Evolutionary conservation across 768 basidiomycete genomes (phyloP), one percentile per base, ranked within the genome.

Genomic region (Leccinum pellstonianum): DNA sequence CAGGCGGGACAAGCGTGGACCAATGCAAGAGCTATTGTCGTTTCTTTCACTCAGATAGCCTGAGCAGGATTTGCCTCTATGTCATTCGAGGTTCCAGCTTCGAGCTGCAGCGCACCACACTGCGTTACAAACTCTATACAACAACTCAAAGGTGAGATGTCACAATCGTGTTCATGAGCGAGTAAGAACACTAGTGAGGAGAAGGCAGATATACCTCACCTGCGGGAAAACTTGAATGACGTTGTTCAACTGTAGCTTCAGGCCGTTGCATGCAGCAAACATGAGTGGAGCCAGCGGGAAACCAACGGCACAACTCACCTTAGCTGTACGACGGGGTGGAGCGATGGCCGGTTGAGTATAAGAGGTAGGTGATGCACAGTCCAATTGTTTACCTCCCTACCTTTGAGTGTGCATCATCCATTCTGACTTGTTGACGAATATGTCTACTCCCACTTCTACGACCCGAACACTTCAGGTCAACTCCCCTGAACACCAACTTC

Each of bases 51-150:
- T 51, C 61, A 56, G 57, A 52, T 41, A 35, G 52, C 57, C 58
- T 64, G 64, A 70, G 70, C 57, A 64, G 63, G 66, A 64, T 71
- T 66, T 59, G 59, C 67, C 29, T 23, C 48, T 49, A 27, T 53
- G 35, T 48, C 15, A 71, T 69, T 68, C 35, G 62, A 61, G 46
- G 58, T 21, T 48, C 29, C 19, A 19, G 31, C 29, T 50, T 38
- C 37, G 53, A 51, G 31, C 48, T 27, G 59, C 51, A 56, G 33
- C 48, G 53, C 23, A 48, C n/a, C 56, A 29, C 37, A 21, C 37
- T 19, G 27, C 27, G 55, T 47, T 37, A 52, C 6, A 19, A 19
- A 33, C 23, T 51, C 25, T 5, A 56, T 17, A 35, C 23, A 21
- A 38, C 29, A 33, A 51, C 43, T 31, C 19, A 3, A 38, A 62